These are phyloP conservation scores for Biancaea sappan DNA, from an alignment of 306 rosid species.

Conservation along the genomic window DNA sequence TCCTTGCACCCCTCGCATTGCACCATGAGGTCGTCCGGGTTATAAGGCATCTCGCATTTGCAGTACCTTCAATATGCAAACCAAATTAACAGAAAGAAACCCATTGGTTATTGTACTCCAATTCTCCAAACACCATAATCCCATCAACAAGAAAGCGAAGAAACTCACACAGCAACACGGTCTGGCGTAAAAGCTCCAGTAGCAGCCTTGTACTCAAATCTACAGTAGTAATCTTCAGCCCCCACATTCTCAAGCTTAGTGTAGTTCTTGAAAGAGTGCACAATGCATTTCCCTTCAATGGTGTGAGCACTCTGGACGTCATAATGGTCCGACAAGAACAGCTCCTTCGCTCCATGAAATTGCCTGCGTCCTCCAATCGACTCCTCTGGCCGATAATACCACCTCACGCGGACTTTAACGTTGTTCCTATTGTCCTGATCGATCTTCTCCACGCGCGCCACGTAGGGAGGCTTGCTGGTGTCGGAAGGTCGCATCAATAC, in stretches of 20 bases:
- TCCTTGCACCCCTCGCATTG: slow-evolving; percentile 97
- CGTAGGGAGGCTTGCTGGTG: slow-evolving; percentile 74
- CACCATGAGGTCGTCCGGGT: slow-evolving; percentile 96
- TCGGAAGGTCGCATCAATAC: slow-evolving; percentile 88
- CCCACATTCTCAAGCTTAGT: slow-evolving; percentile 90
- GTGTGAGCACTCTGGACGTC: slow-evolving; percentile 88
- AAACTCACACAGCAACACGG: slow-evolving; percentile 91
- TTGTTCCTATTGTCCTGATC: slow-evolving; percentile 64
- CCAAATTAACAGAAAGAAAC: slow-evolving; percentile 30
- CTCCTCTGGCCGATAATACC: slow-evolving; percentile 92
- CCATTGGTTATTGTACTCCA: not conserved
- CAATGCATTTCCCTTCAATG: slow-evolving; percentile 77
- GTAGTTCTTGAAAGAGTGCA: slow-evolving; percentile 80
- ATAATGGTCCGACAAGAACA: slow-evolving; percentile 80
- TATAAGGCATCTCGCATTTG: slow-evolving; percentile 96
- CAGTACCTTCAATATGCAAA: slow-evolving; percentile 69
- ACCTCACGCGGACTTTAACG: slow-evolving; percentile 71
- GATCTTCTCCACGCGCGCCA: slow-evolving; percentile 81
- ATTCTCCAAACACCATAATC: slow-evolving; percentile 26
- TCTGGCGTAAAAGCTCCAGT: slow-evolving; percentile 85
- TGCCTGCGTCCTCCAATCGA: slow-evolving; percentile 88
- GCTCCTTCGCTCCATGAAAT: slow-evolving; percentile 85
- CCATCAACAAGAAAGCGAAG: not conserved
- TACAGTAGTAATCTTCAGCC: slow-evolving; percentile 79
- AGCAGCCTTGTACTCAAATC: slow-evolving; percentile 92